Evolutionary conservation across 129 eudicot genomes (phyloP).

Genomic region (Tagetes erecta): DNA sequence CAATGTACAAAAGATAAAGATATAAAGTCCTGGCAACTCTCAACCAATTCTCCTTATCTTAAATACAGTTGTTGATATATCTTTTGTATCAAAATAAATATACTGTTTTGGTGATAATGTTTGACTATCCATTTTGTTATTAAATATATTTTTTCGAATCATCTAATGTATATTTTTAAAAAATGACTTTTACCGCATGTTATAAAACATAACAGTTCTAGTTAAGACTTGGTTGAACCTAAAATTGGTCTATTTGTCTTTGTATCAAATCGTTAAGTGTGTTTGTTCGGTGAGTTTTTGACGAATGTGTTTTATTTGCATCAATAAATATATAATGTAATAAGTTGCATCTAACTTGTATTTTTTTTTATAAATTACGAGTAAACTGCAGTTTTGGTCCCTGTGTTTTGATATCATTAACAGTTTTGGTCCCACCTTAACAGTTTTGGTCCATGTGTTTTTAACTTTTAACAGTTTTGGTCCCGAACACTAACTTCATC

Average conservation of each 20-base stretch:
- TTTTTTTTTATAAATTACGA: too few species aligned
- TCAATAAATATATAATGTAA: too few species aligned
- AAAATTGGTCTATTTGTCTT: not conserved
- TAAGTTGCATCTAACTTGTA: too few species aligned
- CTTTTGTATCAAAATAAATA: not conserved
- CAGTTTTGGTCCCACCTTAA: too few species aligned
- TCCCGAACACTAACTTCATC: too few species aligned
- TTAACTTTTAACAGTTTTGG: too few species aligned
- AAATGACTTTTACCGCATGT: not conserved
- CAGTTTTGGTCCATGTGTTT: too few species aligned
- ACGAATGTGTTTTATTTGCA: not conserved
- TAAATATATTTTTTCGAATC: not conserved
- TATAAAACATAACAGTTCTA: not conserved
- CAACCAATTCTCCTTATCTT: slow-evolving; percentile 5
- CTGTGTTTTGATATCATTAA: too few species aligned
- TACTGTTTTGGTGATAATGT: not conserved
- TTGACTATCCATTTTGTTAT: not conserved
- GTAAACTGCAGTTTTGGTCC: too few species aligned
- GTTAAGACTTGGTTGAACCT: not conserved
- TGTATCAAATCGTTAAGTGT: too few species aligned
- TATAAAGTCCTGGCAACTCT: slow-evolving; percentile 14
- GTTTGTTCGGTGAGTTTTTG: too few species aligned
- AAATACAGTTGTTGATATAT: not conserved
- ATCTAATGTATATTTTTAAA: not conserved
- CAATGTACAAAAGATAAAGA: not conserved